phyloP scores from a whole-genome alignment of 441 rosid genomes.

The Croton laevigatus region DNA sequence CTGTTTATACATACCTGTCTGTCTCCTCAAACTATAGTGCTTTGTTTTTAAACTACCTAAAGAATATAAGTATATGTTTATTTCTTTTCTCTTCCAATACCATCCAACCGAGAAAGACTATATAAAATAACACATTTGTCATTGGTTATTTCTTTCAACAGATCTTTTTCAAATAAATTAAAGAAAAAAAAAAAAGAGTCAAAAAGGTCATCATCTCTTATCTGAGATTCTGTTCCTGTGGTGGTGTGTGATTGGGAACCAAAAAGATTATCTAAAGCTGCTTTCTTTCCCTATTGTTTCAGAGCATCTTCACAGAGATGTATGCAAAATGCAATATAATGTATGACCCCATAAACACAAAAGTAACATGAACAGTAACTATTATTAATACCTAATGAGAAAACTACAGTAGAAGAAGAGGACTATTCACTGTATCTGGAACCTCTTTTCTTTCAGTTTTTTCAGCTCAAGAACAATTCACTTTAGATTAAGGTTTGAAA shows the following conservation, averaged over 20 bases:
- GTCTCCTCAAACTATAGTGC: constrained; percentile 31
- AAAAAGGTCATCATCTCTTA: constrained; percentile 51
- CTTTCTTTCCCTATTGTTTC: constrained; percentile 33
- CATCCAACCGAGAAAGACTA: neutral
- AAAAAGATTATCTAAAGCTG: constrained; percentile 47
- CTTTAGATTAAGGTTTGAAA: constrained; percentile 22
- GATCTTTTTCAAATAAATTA: neutral
- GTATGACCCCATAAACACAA: constrained; percentile 22
- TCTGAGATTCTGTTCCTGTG: constrained; percentile 61
- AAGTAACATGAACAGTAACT: constrained; percentile 17
- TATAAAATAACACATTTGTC: constrained; percentile 4
- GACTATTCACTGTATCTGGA: constrained; percentile 30
- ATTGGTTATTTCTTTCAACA: constrained; percentile 21
- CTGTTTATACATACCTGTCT: constrained; percentile 37
- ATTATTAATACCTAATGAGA: neutral
- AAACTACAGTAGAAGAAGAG: neutral
- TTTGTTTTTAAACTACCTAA: constrained; percentile 26
- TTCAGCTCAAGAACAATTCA: neutral
- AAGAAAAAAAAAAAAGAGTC: constrained; percentile 34
- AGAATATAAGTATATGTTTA: constrained; percentile 10
- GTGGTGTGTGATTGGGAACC: constrained; percentile 55
- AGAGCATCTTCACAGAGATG: constrained; percentile 49
- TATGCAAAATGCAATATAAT: constrained; percentile 21
- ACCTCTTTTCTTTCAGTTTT: constrained; percentile 18
- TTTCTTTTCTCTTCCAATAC: constrained; percentile 13